A percentile compares a stretch with the other conserved stretches of the same genome.
Conservation (phyloP, 331 rosid genomes). For the Acacia pycnantha region DNA sequence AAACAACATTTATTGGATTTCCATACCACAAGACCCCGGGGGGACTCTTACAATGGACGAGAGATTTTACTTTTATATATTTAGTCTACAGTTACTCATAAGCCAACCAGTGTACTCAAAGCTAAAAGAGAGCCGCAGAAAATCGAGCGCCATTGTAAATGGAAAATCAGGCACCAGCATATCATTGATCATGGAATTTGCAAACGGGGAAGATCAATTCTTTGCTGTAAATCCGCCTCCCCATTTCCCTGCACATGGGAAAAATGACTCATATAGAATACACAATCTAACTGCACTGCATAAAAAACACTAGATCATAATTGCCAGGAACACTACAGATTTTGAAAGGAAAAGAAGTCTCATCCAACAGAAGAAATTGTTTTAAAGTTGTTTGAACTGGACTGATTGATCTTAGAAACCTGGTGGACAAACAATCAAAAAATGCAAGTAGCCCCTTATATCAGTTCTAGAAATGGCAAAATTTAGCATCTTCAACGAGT, state of each 20-base stretch:
- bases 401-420: background rate
- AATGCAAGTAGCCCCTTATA: background rate
- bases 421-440: background rate
- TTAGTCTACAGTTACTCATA: slow-evolving; percentile 16
- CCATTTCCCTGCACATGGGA: slow-evolving; percentile 1
- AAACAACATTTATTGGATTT: background rate
- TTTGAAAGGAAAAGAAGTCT: background rate
- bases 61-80: background rate
- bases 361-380: background rate
- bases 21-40: background rate
- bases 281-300: background rate
- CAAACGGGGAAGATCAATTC: slow-evolving; percentile 23
- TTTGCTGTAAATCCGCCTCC: slow-evolving; percentile 23
- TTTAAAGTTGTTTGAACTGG: background rate
- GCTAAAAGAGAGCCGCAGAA: slow-evolving; percentile 1
- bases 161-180: slow-evolving; percentile 19
- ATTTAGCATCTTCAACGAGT: background rate
- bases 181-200: slow-evolving; percentile 1
- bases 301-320: background rate
- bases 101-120: slow-evolving; percentile 20
- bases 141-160: background rate
- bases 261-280: background rate
- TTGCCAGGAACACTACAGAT: background rate
- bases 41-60: background rate
- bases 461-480: background rate